phyloP scores from a whole-genome alignment of 176 grass and related monocot genomes.

The Panicum miliaceum region DNA sequence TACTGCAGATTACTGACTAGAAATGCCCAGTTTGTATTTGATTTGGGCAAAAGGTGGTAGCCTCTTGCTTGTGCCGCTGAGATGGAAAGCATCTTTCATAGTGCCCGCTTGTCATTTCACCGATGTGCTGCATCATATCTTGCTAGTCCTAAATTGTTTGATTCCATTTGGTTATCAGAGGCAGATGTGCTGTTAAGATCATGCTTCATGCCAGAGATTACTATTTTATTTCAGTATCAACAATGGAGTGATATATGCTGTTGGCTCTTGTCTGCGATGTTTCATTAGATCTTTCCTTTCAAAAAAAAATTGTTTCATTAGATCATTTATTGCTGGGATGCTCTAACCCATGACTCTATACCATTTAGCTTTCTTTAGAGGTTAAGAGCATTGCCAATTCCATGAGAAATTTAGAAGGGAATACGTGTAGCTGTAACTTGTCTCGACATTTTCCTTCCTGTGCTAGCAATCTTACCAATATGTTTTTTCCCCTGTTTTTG shows the following conservation, averaged over 20 bases:
- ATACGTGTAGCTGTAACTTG: background rate
- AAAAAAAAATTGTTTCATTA: too few species aligned
- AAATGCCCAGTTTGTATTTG: background rate
- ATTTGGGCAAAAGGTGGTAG: background rate
- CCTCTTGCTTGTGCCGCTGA: background rate
- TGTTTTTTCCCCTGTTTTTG: slow-evolving; percentile 1
- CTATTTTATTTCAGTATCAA: background rate
- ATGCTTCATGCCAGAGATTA: background rate
- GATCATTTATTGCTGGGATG: background rate
- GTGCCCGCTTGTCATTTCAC: background rate
- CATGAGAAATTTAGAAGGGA: background rate
- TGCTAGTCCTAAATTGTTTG: background rate
- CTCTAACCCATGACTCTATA: background rate
- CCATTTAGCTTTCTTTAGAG: background rate
- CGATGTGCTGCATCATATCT: background rate
- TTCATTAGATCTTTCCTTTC: background rate
- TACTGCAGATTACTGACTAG: background rate
- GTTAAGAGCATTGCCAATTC: background rate
- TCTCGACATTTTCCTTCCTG: background rate
- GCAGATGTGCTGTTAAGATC: background rate
- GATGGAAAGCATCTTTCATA: background rate
- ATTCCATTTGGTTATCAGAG: background rate
- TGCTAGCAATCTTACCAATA: background rate
- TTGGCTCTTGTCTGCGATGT: background rate
- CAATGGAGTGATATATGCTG: background rate